These are phyloP conservation scores for Coemansia sp. DNA, from an alignment of 192 early-diverging fungal genomes.

Conservation along the genomic window DNA sequence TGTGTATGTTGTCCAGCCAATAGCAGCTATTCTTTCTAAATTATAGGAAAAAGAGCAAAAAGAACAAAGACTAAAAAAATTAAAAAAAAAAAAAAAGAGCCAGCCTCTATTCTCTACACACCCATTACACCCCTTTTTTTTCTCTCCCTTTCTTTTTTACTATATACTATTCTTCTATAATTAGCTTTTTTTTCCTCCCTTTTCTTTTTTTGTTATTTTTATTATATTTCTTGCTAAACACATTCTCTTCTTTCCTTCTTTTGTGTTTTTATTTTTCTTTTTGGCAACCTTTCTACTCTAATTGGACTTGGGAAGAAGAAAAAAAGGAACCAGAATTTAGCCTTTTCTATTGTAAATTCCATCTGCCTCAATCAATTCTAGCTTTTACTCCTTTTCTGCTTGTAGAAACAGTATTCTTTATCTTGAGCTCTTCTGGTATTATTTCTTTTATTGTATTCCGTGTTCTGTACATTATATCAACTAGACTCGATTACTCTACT, in stretches of 20 bases:
- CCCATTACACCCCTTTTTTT: conserved; percentile 1
- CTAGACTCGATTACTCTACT: neutral
- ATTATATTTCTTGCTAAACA: conserved; percentile 9
- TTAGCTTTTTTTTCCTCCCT: conserved; percentile 1
- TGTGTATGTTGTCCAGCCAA: conserved; percentile 1
- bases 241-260: conserved; percentile 1
- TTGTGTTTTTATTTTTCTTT: conserved; percentile 1
- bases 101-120: neutral
- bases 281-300: neutral
- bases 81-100: neutral
- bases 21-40: neutral
- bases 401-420: neutral
- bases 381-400: neutral
- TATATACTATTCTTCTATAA: conserved; percentile 8
- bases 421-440: neutral
- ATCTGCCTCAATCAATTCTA: neutral
- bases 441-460: neutral
- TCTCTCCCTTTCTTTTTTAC: neutral
- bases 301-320: neutral
- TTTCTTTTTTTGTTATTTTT: conserved; percentile 12
- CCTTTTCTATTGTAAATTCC: conserved; percentile 3
- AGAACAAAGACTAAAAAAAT: neutral
- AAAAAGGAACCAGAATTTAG: neutral
- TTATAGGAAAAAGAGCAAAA: neutral
- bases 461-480: conserved; percentile 6